These are phyloP conservation scores for Blepharisma undulans DNA, from an alignment of 169 alveolate species.

Conservation along the genomic window DNA sequence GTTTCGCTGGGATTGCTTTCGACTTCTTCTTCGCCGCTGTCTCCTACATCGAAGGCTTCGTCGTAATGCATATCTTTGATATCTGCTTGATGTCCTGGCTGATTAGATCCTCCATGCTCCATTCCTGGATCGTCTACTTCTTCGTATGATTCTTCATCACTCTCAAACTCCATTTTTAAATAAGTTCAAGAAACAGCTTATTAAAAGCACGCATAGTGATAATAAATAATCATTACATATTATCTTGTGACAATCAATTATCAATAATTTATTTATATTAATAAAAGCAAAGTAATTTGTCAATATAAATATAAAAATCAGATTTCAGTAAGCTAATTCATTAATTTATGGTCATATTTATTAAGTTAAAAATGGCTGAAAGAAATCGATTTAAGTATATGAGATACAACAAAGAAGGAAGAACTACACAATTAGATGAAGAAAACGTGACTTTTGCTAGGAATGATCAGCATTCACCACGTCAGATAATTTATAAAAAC, in stretches of 20 bases:
- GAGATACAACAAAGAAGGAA: constrained; percentile 35
- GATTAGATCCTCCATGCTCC: background rate
- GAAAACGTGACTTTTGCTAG: constrained; percentile 9
- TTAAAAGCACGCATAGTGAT: background rate
- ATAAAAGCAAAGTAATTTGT: no score
- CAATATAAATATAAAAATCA: no score
- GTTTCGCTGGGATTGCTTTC: background rate
- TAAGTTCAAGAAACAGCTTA: background rate
- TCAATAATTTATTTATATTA: no score
- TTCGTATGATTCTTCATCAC: background rate
- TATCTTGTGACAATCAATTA: no score
- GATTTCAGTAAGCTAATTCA: background rate
- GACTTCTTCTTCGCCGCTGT: constrained; percentile 20
- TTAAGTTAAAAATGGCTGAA: background rate
- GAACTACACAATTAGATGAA: constrained; percentile 23
- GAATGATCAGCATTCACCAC: constrained; percentile 17
- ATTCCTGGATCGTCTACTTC: constrained; percentile 2
- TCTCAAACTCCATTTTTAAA: background rate
- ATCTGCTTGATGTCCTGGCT: background rate
- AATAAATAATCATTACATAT: no score
- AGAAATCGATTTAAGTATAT: constrained; percentile 17
- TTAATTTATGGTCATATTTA: background rate
- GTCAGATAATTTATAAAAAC: background rate
- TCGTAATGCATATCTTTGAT: constrained; percentile 39
- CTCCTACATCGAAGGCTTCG: constrained; percentile 29